These are phyloP conservation scores for Microbotryum saponariae DNA, from an alignment of 1,284 basidiomycete species.

Conservation along the genomic window DNA sequence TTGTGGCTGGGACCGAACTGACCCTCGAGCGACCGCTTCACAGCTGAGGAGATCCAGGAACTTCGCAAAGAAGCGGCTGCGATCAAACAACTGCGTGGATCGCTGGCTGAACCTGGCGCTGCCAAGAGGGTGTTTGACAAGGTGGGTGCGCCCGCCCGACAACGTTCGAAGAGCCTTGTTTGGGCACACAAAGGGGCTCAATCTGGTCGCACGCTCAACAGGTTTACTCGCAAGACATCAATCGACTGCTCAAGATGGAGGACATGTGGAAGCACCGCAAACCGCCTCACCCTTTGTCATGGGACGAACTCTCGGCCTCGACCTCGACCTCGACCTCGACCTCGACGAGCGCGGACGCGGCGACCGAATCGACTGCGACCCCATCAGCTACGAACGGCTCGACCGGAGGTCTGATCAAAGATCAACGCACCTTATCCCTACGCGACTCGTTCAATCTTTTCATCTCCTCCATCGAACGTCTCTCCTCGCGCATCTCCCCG, in stretches of 20 bases:
- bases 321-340: slow-evolving; percentile 48
- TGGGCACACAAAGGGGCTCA: too few relatives aligned
- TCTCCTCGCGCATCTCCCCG: slow-evolving; percentile 67
- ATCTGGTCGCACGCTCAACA: slow-evolving; percentile 37
- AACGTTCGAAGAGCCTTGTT: too few relatives aligned
- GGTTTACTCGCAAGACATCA: slow-evolving; percentile 84
- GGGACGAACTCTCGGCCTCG: slow-evolving; percentile 59
- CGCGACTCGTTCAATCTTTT: slow-evolving; percentile 76
- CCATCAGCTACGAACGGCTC: slow-evolving; percentile 14
- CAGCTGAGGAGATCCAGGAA: slow-evolving; percentile 82
- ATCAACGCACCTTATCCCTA: slow-evolving; percentile 66
- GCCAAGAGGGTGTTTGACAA: slow-evolving; percentile 76
- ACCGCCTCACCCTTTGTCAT: slow-evolving; percentile 76
- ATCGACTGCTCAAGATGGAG: slow-evolving; percentile 83
- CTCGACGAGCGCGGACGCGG: slow-evolving; percentile 46
- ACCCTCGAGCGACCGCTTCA: background rate
- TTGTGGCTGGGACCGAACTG: background rate
- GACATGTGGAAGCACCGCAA: slow-evolving; percentile 94
- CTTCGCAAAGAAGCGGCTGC: slow-evolving; percentile 81
- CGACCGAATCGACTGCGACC: slow-evolving; percentile 25
- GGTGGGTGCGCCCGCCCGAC: slow-evolving; percentile 45
- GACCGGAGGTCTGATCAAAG: slow-evolving; percentile 53
- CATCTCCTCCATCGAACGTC: slow-evolving; percentile 65
- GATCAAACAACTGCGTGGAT: slow-evolving; percentile 66
- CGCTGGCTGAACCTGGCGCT: slow-evolving; percentile 48